Evolutionary conservation across 2,329 filamentous ascomycete species (phyloP), one percentile per base, ranked within the genome.

Genomic region (Penicillium rolfsii): DNA sequence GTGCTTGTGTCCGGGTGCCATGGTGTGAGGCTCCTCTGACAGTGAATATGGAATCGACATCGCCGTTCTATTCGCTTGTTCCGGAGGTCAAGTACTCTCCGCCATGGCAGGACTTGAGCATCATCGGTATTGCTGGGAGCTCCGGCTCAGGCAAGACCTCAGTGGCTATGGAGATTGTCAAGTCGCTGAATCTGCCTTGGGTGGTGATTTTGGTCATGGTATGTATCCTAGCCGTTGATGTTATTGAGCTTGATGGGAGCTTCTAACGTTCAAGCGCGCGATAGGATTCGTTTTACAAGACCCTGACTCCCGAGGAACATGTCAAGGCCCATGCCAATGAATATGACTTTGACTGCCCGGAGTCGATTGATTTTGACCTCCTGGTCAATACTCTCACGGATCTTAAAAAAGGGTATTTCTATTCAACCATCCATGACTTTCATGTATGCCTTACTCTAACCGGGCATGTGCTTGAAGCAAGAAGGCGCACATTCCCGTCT

Each of bases 161-260:
- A 6, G 81, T 99, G 57, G 93, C 95, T 35, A 86, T 96, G 74
- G 92, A 94, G 65, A 97, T 99, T 69, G 91, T 98, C 66, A 89
- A 86, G 70, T 89, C 91, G 71, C 81, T 99, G 70, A 97, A 95
- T 78, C 81, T 99, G 65, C 95, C 95, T 59, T 99, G 95, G 94
- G 95, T 99, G 63, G 93, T 97, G 53, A 97, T 99, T 77, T 79
- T 99, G 70, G 96, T 93, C 45, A 98, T 99, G 89, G 92, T 94
- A 84, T 73, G 81, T 59, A 48, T 9, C 30, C 16, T 22, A 24
- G 35, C 7, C 19, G 22, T 41, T 8, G 16, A 9, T 14, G 6
- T 19, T 48, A 22, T 12, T 28, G 12, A 11, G 30, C 28, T 30
- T 22, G n/a, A 43, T 46, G 28, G 24, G 45, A 52, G 56, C 30